Evolutionary conservation across 176 grass and related monocot genomes (phyloP), one percentile per base, ranked within the genome.

Genomic region (Oryza meridionalis): DNA sequence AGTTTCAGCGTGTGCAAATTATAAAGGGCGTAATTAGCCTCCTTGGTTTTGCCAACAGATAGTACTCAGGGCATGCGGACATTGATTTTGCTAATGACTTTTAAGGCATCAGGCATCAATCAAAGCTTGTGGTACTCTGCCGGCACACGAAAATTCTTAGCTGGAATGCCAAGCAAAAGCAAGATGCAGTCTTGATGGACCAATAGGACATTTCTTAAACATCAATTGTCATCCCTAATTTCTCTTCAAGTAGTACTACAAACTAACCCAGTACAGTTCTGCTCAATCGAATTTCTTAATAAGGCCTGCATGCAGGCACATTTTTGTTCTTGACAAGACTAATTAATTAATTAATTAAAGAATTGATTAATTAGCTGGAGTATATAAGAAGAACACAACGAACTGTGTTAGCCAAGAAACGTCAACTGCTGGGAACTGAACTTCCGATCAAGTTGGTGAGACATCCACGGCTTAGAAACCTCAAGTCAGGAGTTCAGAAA

Each of bases 391-490:
- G 13, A 19, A 51, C 42, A 47, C 11, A 26, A 46, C 2, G 11
- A 61, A 61, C 55, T 22, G 55, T 51, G 14, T 32, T 29, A 9
- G 24, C 27, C 45, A 74, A 51, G 3, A 51, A 51, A 51, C 45
- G 45, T 26, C 25, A 51, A 32, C 27, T 14, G 71, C 22, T 24
- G 24, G 11, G 38, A 47, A 13, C 9, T 21, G 16, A 55, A 51
- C 49, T 40, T 51, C 15, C 14, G 5, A 11, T 66, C 24, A 72
- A 44, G 68, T 76, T 17, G 71, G 71, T 24, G 61, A 84, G 71
- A 49, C 14, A 76, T 61, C 22, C 32, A 58, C 22, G 4, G 40
- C 53, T 66, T 21, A 7, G 27, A 65, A 33, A 38, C 9, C 21
- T 25, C 42, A 38, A 1, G 11, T 33, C 22, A 22, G 27, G 53